Evolutionary conservation across 768 basidiomycete species (phyloP), one percentile per base, ranked within the genome.

Genomic region (Favolaschia claudopus): DNA sequence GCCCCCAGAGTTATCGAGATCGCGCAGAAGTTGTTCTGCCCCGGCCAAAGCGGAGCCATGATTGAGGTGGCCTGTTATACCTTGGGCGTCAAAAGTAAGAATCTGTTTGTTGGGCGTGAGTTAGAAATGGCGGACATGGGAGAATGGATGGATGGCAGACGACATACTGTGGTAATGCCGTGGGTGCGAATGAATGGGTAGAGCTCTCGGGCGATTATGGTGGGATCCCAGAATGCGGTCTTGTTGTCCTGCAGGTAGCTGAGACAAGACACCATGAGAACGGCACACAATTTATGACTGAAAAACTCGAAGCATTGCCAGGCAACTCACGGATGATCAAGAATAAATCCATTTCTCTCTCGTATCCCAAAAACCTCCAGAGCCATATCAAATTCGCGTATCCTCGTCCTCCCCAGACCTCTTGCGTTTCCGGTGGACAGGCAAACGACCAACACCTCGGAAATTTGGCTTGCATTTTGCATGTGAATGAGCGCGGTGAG

Each of bases 51-150:
- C 71, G 2, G 87, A 82, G 48, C 72, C 73, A 68, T 90, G 89
- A 64, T 90, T 90, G 14, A 85, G 85, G 64, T 90, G 89, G 15
- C 73, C 72, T 25, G 88, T 85, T 20, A 90, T 76, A 2, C 89
- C 89, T 6, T 63, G 62, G 1, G 68, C 47, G 68, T 90, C 89
- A 65, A 90, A 90, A 2, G 87, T 89, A 48, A 90, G 71, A 32
- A 90, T 82, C 88, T 89, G 43, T 32, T 19, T 12, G 5, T 32
- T n/a, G n/a, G n/a, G n/a, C n/a, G n/a, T n/a, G n/a, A 43, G 36
- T 4, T 17, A 49, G 32, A 50, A 50, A 14, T 15, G 17, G 22
- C 17, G 7, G 29, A 47, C n/a, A 40, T 10, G 17, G 7, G 22
- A 56, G 17, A 25, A n/a, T n/a, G n/a, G n/a, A 40, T 15, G 28